A percentile compares a stretch with the other conserved stretches of the same genome.
phyloP scores from a whole-genome alignment of 2,329 filamentous ascomycete genomes.

The Penicillium sp. region DNA sequence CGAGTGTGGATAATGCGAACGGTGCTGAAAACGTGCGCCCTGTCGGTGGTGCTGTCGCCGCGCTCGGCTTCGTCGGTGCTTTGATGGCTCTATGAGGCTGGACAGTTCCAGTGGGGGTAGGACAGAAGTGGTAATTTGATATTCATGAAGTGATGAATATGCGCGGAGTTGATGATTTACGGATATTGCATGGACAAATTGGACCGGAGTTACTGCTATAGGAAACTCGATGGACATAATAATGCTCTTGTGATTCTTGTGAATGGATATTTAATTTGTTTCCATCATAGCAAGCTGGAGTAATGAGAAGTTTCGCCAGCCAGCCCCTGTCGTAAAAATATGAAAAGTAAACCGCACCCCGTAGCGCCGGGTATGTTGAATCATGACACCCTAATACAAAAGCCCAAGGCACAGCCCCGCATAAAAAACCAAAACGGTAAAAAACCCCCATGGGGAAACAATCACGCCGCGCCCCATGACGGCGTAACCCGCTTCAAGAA shows the following conservation, averaged over 20 bases:
- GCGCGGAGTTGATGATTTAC: neutral
- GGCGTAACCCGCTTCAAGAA: constrained; percentile 57
- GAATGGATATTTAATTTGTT: neutral
- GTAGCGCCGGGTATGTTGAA: neutral
- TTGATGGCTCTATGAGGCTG: neutral
- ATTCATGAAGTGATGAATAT: neutral
- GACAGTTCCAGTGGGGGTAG: neutral
- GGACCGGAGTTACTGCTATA: neutral
- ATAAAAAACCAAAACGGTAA: neutral
- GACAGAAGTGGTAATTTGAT: neutral
- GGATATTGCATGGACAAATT: neutral
- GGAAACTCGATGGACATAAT: constrained; percentile 2
- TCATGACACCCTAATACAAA: neutral
- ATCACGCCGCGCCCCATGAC: constrained; percentile 41
- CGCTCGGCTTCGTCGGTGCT: constrained; percentile 11
- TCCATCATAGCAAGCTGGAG: neutral
- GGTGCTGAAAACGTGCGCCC: constrained; percentile 3
- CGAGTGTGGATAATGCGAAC: constrained; percentile 2
- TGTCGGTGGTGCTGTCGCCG: constrained; percentile 5
- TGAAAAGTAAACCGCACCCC: neutral
- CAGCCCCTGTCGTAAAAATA: neutral
- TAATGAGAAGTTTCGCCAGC: neutral
- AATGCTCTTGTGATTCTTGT: neutral
- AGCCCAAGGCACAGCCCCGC: neutral
- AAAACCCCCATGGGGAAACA: neutral